phyloP scores from a whole-genome alignment of 768 basidiomycete species.

The Calocybe gangraenosa region DNA sequence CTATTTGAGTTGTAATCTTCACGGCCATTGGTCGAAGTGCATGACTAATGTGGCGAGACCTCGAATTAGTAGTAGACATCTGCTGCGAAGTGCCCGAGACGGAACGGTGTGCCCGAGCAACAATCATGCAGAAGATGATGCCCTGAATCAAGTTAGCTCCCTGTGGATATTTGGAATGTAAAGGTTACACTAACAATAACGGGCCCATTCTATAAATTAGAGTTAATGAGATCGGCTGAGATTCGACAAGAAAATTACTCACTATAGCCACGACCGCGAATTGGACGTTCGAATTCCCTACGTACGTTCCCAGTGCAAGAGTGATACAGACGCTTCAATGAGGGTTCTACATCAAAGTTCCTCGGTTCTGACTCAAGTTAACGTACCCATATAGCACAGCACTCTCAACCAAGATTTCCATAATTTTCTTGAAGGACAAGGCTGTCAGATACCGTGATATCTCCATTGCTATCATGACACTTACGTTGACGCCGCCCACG shows the following conservation, averaged over 20 bases:
- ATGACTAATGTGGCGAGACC: slow-evolving; percentile 13
- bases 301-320: slow-evolving; percentile 14
- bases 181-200: slow-evolving; percentile 15
- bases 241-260: slow-evolving; percentile 1
- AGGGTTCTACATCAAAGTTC: neutral
- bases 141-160: slow-evolving; percentile 13
- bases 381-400: slow-evolving; percentile 17
- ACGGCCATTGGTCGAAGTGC: slow-evolving; percentile 14
- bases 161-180: neutral
- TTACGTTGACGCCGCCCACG: slow-evolving; percentile 6
- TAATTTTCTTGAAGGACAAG: slow-evolving; percentile 13
- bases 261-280: slow-evolving; percentile 17
- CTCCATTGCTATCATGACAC: neutral
- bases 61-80: slow-evolving; percentile 5
- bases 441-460: neutral
- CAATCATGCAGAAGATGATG: slow-evolving; percentile 22
- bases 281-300: slow-evolving; percentile 14
- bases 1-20: slow-evolving; percentile 17
- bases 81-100: slow-evolving; percentile 3
- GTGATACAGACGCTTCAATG: slow-evolving; percentile 12
- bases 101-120: slow-evolving; percentile 18
- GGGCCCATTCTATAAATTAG: slow-evolving; percentile 13
- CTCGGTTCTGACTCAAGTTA: neutral
- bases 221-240: slow-evolving; percentile 8
- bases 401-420: slow-evolving; percentile 21